Base-by-base conservation (phyloP, 2,329 filamentous ascomycete genomes). In the Akanthomyces lecanii region DNA sequence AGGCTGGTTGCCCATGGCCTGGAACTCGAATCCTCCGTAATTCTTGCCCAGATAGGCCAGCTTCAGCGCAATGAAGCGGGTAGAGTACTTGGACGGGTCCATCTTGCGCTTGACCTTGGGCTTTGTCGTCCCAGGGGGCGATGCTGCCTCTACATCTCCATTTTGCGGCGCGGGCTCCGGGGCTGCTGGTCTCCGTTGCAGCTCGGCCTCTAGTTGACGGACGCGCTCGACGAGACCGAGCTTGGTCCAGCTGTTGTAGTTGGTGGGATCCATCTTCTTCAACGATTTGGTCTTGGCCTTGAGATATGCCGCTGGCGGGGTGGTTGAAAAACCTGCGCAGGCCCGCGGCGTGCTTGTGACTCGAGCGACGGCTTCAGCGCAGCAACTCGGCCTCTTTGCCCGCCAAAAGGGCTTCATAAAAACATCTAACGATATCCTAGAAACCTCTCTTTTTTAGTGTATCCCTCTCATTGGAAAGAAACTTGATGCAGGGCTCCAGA, bases 1-100 rank as follows among this genome's bases (percentile, higher is more conserved):
- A 5, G 94, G 88, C 66, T 91, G 74, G 4, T 85, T 78, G 65
- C 89, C 89, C 67, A 86, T 86, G 64, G 84, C 82, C 71, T 94
- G 89, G 75, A 94, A 91, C 78, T 99, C 95, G 74, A 92, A 96
- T 1, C 95, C 95, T 75, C 95, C 94, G 75, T 98, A 99, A 62
- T 86, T 85, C 73, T 91, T 90, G 53, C 95, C 95, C 42, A 98
- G 79, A 74, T 99, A 99, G 45, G 95, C 93, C 66, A 99, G 87
- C 75, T 97, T 98, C 64, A 99, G 80, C 8, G 94, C 95, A 66
- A 99, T 90, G 65, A 89, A 86, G 53, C 95, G 86, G 1, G 92
- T 96, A 42, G 85, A 84, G 75, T 97, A 97, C 71, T 87, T 89
- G 16, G 86, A 87, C 0, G 91, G 86, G 72, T 98, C 91, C 71